Percentiles rank a stretch among this genome's conserved stretches.
These are phyloP conservation scores for Adansonia gregorii DNA, from an alignment of 441 rosid genomes.

Conservation along the genomic window DNA sequence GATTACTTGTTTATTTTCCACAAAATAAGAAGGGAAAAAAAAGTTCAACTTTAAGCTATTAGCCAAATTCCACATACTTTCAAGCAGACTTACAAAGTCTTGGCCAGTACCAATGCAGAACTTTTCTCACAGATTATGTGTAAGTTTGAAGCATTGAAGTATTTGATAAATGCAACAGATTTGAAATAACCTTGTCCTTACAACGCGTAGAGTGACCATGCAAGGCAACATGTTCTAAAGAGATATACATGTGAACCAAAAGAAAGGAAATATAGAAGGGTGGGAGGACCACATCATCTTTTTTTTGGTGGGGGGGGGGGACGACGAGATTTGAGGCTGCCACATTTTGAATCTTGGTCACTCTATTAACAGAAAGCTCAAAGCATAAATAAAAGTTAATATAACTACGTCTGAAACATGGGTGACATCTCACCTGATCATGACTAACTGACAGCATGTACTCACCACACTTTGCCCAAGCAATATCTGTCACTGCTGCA, in stretches of 20 bases:
- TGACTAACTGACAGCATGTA: conserved; percentile 84
- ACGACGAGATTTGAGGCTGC: too few species aligned
- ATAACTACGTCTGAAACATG: conserved; percentile 3
- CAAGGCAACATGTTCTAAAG: neutral
- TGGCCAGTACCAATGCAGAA: neutral
- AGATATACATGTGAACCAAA: neutral
- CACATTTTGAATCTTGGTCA: too few species aligned
- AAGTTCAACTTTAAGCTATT: neutral
- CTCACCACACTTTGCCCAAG: conserved; percentile 80
- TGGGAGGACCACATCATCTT: neutral
- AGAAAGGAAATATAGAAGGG: neutral
- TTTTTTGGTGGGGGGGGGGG: neutral
- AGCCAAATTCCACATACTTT: neutral
- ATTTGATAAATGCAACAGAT: neutral
- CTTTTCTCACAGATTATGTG: neutral
- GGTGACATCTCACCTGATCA: conserved; percentile 70
- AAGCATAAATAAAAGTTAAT: neutral
- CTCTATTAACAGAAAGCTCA: neutral
- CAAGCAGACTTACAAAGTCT: neutral
- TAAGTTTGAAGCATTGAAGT: neutral
- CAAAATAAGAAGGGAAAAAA: neutral
- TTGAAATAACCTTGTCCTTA: neutral
- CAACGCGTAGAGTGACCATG: neutral
- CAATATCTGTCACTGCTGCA: conserved; percentile 77
- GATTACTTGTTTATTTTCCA: neutral